Percentiles rank a stretch among this genome's conserved stretches.
Conservation (phyloP, 768 basidiomycete species). For the Collybiopsis confluens region DNA sequence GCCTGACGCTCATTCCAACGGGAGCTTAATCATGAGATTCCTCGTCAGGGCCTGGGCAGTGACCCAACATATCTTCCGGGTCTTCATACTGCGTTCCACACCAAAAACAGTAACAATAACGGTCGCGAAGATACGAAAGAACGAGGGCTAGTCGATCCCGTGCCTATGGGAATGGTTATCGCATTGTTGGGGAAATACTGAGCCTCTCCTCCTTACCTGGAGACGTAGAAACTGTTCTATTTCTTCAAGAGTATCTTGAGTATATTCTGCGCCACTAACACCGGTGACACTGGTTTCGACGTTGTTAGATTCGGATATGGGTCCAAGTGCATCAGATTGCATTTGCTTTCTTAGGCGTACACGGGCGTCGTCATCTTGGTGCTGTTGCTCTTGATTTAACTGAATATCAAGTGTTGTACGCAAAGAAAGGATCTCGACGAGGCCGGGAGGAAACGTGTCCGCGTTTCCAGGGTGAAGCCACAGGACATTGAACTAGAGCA, state of each 20-base stretch:
- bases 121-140: slow-evolving; percentile 67
- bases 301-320: slow-evolving; percentile 34
- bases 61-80: slow-evolving; percentile 50
- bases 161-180: slow-evolving; percentile 41
- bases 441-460: slow-evolving; percentile 61
- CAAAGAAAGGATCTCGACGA: slow-evolving; percentile 52
- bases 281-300: slow-evolving; percentile 14
- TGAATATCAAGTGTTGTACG: slow-evolving; percentile 26
- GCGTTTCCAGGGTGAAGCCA: slow-evolving; percentile 69
- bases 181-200: slow-evolving; percentile 8
- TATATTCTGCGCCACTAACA: no score
- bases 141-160: slow-evolving; percentile 65
- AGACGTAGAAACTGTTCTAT: slow-evolving; percentile 63
- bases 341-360: slow-evolving; percentile 68
- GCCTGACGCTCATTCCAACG: not conserved
- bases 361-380: slow-evolving; percentile 4
- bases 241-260: slow-evolving; percentile 60
- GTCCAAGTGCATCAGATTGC: slow-evolving; percentile 66
- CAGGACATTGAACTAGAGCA: slow-evolving; percentile 69
- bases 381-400: not conserved
- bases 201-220: slow-evolving; percentile 38
- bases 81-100: slow-evolving; percentile 75
- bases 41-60: slow-evolving; percentile 76
- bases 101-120: slow-evolving; percentile 83
- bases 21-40: slow-evolving; percentile 66